Base-by-base conservation (phyloP, 257 asterid genomes). In the Henckelia pumila region DNA sequence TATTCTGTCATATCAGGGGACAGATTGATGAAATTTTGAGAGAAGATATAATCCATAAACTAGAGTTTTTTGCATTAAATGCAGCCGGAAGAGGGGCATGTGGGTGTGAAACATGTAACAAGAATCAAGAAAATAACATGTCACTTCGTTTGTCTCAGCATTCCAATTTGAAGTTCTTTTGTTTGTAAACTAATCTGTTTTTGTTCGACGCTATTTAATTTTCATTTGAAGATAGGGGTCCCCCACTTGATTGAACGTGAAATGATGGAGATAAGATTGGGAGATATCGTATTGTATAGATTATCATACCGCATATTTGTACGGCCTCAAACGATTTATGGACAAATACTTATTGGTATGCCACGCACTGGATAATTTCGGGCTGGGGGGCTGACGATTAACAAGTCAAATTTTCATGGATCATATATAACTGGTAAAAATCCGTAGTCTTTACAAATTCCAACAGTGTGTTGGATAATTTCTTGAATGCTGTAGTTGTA, bases 401-500 rank as follows among this genome's bases (percentile, higher is more conserved):
- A n/a, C n/a, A n/a, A n/a, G n/a, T n/a, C n/a, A n/a, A n/a, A n/a
- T 59, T 56, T 35, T 26, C 66, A n/a, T 9, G 21, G 57, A 6
- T 14, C 21, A 61, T 28, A 61, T 28, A 58, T 40, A 44, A 40
- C 69, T 19, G 85, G 29, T 23, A 89, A 71, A 75, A 81, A 84
- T 19, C 83, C 95, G 67, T 13, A 69, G 11, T 76, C 79, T 52
- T 78, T 26, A 76, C 92, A 89, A 50, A 37, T 70, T 26, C 50
- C 73, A n/a, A 87, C 64, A 57, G 85, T 78, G 23, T 84, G 77
- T 63, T 53, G 78, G n/a, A 92, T 72, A 35, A 89, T 80, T 23
- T 89, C 95, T 26, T 63, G 50, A 66, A 83, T 66, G n/a, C 81
- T 73, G 68, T 80, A 78, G 62, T 84, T 76, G 80, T 73, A 89